phyloP scores from a whole-genome alignment of 345 rosid species.

The Populus alba region DNA sequence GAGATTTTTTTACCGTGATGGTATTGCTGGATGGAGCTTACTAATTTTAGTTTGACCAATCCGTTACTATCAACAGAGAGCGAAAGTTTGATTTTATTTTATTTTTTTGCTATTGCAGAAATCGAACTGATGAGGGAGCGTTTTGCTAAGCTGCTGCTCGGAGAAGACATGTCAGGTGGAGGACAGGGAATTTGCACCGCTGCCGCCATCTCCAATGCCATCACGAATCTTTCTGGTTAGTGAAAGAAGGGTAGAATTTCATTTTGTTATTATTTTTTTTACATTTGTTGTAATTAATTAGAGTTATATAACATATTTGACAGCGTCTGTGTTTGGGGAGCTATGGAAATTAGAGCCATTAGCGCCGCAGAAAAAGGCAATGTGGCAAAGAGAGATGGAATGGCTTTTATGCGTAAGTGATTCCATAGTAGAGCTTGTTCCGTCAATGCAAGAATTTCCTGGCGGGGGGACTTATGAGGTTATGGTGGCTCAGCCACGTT shows the following conservation, averaged over 20 bases:
- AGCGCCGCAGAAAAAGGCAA: constrained; percentile 18
- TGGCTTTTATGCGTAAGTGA: constrained; percentile 28
- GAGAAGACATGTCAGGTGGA: constrained; percentile 63
- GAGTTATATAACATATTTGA: background rate
- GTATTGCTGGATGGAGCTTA: background rate
- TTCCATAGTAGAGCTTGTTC: constrained; percentile 32
- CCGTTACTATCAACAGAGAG: too few species aligned
- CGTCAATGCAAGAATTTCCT: constrained; percentile 23
- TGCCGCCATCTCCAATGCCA: constrained; percentile 45
- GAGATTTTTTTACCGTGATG: background rate
- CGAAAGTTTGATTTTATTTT: background rate
- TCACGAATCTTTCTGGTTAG: constrained; percentile 35
- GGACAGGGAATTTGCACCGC: constrained; percentile 49
- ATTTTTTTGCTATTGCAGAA: constrained; percentile 18
- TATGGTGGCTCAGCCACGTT: constrained; percentile 28
- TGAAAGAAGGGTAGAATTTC: background rate
- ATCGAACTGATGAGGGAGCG: constrained; percentile 45
- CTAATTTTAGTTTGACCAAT: background rate
- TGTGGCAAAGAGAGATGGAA: constrained; percentile 33
- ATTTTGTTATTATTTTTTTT: background rate
- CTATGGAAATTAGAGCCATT: constrained; percentile 31
- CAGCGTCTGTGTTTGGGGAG: constrained; percentile 32
- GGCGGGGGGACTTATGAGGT: constrained; percentile 29
- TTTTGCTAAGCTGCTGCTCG: constrained; percentile 54
- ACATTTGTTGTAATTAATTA: background rate